Evolutionary conservation across 441 rosid genomes (phyloP).

Genomic region (Gossypium schwendimanii): DNA sequence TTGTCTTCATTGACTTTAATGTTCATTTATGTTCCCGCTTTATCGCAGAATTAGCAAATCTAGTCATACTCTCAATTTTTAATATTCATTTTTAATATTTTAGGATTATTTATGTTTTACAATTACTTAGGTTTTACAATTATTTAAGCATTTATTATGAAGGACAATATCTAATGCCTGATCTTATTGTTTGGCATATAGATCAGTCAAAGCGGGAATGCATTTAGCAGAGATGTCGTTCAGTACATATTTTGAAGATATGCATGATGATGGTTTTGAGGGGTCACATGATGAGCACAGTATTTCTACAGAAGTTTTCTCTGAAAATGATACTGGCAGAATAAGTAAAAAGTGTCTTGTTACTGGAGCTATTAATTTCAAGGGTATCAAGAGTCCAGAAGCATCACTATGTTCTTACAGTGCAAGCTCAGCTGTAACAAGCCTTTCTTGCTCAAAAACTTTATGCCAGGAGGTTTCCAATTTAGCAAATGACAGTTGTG

Average conservation of each 20-base stretch:
- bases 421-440: slow-evolving; percentile 54
- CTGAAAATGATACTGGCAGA: slow-evolving; percentile 35
- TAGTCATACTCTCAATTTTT: not conserved
- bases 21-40: not conserved
- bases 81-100: not conserved
- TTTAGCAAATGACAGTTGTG: slow-evolving; percentile 23
- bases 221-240: slow-evolving; percentile 33
- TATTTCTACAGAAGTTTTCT: slow-evolving; percentile 58
- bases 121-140: not conserved
- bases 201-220: slow-evolving; percentile 20
- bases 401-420: slow-evolving; percentile 44
- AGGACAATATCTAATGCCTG: not conserved
- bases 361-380: slow-evolving; percentile 40
- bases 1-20: not conserved
- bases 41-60: not conserved
- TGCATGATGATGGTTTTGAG: slow-evolving; percentile 45
- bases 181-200: slow-evolving; percentile 11
- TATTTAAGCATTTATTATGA: not conserved
- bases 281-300: slow-evolving; percentile 53
- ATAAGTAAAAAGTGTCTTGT: slow-evolving; percentile 40
- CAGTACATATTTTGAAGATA: slow-evolving; percentile 26
- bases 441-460: slow-evolving; percentile 37
- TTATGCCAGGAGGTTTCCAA: slow-evolving; percentile 30
- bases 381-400: slow-evolving; percentile 34
- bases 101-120: not conserved